These are phyloP conservation scores for Epithele typhae DNA, from an alignment of 768 basidiomycete species.

Conservation along the genomic window DNA sequence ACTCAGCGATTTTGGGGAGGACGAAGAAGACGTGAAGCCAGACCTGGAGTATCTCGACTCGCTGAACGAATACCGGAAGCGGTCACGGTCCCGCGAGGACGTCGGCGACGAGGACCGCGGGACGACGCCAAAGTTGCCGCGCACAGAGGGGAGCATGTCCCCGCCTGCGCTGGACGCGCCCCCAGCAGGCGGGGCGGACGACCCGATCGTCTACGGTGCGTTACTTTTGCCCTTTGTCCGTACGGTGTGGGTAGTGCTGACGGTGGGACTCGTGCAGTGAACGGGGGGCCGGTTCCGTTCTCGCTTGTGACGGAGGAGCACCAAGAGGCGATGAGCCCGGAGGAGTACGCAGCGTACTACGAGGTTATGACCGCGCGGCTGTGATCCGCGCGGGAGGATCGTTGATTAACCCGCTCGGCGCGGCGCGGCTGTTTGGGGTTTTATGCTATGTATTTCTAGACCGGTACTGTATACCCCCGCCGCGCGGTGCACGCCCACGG, in stretches of 20 bases:
- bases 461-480: slow-evolving; percentile 4
- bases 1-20: slow-evolving; percentile 49
- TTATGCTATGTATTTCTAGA: slow-evolving; percentile 1
- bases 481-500: no score
- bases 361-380: slow-evolving; percentile 39
- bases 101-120: slow-evolving; percentile 21
- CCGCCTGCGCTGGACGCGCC: no score
- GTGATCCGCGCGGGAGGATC: background rate
- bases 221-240: slow-evolving; percentile 2
- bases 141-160: slow-evolving; percentile 23
- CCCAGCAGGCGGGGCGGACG: slow-evolving; percentile 30
- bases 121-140: slow-evolving; percentile 16
- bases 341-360: slow-evolving; percentile 84
- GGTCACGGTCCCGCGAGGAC: slow-evolving; percentile 60
- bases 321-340: slow-evolving; percentile 88
- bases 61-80: slow-evolving; percentile 68
- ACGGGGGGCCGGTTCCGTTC: slow-evolving; percentile 67
- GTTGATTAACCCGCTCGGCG: background rate
- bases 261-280: slow-evolving; percentile 43
- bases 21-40: slow-evolving; percentile 70
- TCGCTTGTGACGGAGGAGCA: slow-evolving; percentile 88
- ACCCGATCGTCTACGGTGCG: slow-evolving; percentile 69
- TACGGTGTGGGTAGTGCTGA: no score
- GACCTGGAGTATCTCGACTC: slow-evolving; percentile 62
- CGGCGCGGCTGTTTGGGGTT: background rate